Percentiles rank a stretch among this genome's conserved stretches.
phyloP scores from a whole-genome alignment of 768 basidiomycete species.

The Suillus luteus region DNA sequence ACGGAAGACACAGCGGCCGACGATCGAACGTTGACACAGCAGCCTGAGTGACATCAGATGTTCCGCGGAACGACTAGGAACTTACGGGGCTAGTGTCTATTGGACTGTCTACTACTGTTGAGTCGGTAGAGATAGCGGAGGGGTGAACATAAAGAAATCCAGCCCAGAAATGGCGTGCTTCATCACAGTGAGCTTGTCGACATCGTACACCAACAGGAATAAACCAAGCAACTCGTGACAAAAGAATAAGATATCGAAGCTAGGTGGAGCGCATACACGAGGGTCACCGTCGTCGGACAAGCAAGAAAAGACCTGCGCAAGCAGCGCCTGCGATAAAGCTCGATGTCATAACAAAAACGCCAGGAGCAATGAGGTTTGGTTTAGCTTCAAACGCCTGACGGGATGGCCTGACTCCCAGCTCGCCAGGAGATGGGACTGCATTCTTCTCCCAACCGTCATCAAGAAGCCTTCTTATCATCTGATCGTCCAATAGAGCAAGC shows the following conservation, averaged over 20 bases:
- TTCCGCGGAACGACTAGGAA: neutral
- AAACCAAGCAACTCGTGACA: constrained; percentile 1
- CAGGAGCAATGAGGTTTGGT: neutral
- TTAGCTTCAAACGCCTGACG: neutral
- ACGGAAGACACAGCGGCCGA: neutral
- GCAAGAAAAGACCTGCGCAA: constrained; percentile 36
- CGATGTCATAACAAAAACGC: constrained; percentile 29
- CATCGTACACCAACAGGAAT: neutral
- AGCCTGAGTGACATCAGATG: neutral
- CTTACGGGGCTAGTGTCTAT: neutral
- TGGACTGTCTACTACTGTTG: neutral
- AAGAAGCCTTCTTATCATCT: constrained; percentile 62
- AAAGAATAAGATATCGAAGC: neutral
- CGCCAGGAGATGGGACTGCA: constrained; percentile 45
- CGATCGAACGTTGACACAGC: neutral
- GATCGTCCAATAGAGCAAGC: constrained; percentile 68
- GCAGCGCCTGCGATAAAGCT: constrained; percentile 47
- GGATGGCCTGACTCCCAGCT: constrained; percentile 34
- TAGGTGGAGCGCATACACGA: neutral
- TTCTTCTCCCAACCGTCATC: constrained; percentile 86
- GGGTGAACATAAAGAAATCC: too few relatives aligned
- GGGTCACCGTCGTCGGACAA: constrained; percentile 35
- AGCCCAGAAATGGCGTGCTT: neutral
- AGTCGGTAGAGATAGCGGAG: neutral
- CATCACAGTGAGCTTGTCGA: neutral